Percentiles rank a stretch among this genome's conserved stretches.
Conservation (phyloP, 2,329 filamentous ascomycete genomes). For the Lachnellula hyalina region DNA sequence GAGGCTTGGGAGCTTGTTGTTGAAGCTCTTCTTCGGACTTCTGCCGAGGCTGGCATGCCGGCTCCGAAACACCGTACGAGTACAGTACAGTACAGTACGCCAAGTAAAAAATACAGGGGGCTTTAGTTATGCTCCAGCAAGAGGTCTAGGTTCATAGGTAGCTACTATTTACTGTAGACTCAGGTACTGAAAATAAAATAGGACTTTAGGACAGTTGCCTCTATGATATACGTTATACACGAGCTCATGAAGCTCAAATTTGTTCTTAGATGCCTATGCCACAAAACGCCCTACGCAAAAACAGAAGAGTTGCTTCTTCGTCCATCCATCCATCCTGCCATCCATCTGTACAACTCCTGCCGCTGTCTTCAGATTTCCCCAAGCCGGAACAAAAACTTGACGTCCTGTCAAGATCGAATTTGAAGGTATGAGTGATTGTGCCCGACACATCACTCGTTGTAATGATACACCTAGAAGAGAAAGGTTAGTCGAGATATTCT, state of each 20-base stretch:
- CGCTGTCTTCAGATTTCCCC: background rate
- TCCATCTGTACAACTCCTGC: slow-evolving; percentile 9
- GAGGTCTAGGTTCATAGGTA: background rate
- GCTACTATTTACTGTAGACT: background rate
- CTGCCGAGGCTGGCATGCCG: background rate
- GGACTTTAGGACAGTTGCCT: slow-evolving; percentile 9
- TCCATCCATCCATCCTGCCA: slow-evolving; percentile 1
- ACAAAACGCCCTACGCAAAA: slow-evolving; percentile 18
- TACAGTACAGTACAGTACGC: too few species aligned
- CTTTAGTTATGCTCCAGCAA: too few species aligned
- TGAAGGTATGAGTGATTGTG: slow-evolving; percentile 22
- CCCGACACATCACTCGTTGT: slow-evolving; percentile 26
- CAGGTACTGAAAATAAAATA: background rate
- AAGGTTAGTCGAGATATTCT: slow-evolving; percentile 4
- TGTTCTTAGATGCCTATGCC: slow-evolving; percentile 20
- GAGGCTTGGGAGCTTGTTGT: background rate
- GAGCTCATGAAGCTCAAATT: slow-evolving; percentile 8
- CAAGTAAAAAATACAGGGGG: too few species aligned
- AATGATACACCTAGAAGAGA: slow-evolving; percentile 25
- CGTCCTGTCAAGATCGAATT: slow-evolving; percentile 11
- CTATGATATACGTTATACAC: slow-evolving; percentile 23
- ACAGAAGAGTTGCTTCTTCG: slow-evolving; percentile 1
- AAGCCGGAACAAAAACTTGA: slow-evolving; percentile 1
- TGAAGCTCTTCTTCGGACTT: background rate
- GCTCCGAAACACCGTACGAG: background rate